A percentile compares a stretch with the other conserved stretches of the same genome.
phyloP scores from a whole-genome alignment of 2,329 filamentous ascomycete genomes.

The Monilinia fructicola region DNA sequence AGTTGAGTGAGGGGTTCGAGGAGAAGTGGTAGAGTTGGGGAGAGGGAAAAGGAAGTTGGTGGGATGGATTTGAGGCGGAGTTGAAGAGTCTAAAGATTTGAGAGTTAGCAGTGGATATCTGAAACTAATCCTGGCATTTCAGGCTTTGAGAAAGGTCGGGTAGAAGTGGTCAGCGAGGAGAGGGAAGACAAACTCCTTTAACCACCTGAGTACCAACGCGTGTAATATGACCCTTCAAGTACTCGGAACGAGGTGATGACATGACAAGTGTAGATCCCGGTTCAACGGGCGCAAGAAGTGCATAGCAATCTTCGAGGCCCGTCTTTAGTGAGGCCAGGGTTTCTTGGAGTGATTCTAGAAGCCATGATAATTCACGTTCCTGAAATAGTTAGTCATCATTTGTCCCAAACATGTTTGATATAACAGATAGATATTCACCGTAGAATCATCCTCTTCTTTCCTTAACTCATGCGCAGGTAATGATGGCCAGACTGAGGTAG shows the following conservation, averaged over 20 bases:
- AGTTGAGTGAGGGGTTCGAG: conserved; percentile 71
- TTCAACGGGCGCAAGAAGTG: conserved; percentile 79
- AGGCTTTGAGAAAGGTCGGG: background rate
- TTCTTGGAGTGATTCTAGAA: conserved; percentile 41
- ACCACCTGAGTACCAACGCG: conserved; percentile 87
- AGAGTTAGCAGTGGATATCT: background rate
- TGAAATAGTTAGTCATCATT: conserved; percentile 21
- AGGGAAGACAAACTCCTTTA: conserved; percentile 67
- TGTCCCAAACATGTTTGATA: background rate
- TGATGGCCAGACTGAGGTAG: conserved; percentile 37
- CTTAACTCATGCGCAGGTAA: conserved; percentile 33
- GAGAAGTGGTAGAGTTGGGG: conserved; percentile 50
- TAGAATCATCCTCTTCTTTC: conserved; percentile 39
- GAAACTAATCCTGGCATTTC: too few species aligned
- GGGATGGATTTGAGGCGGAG: conserved; percentile 72
- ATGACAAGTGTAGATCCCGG: conserved; percentile 86
- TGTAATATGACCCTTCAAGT: conserved; percentile 88
- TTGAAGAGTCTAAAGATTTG: conserved; percentile 61
- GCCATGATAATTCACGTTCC: conserved; percentile 41
- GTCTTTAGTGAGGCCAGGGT: conserved; percentile 37
- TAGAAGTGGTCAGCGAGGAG: background rate
- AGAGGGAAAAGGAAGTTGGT: conserved; percentile 38
- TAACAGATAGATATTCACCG: conserved; percentile 27
- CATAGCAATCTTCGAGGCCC: conserved; percentile 64
- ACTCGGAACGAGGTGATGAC: conserved; percentile 82